phyloP scores from a whole-genome alignment of 192 early-diverging fungal species.

The Backusella australiensis region DNA sequence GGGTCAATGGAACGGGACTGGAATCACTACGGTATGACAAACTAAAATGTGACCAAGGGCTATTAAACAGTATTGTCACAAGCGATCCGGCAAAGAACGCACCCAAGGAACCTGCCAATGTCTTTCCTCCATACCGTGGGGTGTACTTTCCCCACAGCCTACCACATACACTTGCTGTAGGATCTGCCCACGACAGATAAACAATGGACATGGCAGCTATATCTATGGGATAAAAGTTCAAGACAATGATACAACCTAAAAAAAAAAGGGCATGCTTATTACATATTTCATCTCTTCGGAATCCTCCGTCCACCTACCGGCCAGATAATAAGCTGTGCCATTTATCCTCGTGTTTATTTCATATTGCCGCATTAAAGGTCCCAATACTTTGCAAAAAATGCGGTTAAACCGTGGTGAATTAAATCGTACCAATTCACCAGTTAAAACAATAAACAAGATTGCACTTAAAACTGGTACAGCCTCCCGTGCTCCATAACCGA shows the following conservation, averaged over 20 bases:
- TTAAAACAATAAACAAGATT: slow-evolving; percentile 20
- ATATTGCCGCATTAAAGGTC: slow-evolving; percentile 44
- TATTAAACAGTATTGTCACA: slow-evolving; percentile 35
- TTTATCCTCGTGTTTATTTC: slow-evolving; percentile 35
- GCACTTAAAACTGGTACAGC: slow-evolving; percentile 20
- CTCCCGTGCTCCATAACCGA: slow-evolving; percentile 17
- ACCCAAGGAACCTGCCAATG: slow-evolving; percentile 44
- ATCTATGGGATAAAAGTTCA: slow-evolving; percentile 34
- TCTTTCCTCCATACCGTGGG: slow-evolving; percentile 36
- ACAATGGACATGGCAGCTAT: slow-evolving; percentile 44
- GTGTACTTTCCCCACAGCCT: slow-evolving; percentile 42
- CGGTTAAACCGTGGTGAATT: slow-evolving; percentile 33
- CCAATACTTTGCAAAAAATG: slow-evolving; percentile 33
- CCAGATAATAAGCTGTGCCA: slow-evolving; percentile 42
- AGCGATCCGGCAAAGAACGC: slow-evolving; percentile 32
- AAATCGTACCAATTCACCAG: slow-evolving; percentile 42
- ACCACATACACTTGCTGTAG: slow-evolving; percentile 42
- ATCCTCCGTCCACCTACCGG: slow-evolving; percentile 22
- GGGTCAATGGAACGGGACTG: slow-evolving; percentile 14
- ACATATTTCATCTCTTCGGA: neutral
- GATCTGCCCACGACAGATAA: slow-evolving; percentile 47
- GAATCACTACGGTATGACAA: slow-evolving; percentile 8
- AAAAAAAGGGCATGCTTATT: neutral
- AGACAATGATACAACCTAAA: slow-evolving; percentile 33
- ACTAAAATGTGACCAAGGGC: neutral